Base-by-base conservation (phyloP, 2,329 filamentous ascomycete species). In the Penicillium digitatum region DNA sequence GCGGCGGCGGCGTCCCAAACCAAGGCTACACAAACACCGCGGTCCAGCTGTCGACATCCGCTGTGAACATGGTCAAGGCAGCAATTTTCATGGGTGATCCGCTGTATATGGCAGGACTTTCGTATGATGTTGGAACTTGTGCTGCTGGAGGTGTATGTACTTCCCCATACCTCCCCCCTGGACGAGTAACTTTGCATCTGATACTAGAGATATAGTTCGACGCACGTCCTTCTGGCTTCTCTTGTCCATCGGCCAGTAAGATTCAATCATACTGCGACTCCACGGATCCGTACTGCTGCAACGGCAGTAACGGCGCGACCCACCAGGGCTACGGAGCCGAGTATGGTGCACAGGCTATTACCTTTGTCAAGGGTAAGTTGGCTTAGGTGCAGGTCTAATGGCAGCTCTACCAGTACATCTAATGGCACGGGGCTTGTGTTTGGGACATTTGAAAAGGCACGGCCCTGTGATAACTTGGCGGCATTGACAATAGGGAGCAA, bases 21-120 rank as follows among this genome's bases (percentile, higher is more conserved):
- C 65, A 72, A 39, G 78, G 78, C 54, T 69, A 81, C 48, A 66
- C 70, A 22, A 78, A 76, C 47, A 78, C 79, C 7, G 75, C 77
- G 0, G 68, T 73, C 10, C 69, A 72, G 35, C 69, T 81, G 38
- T 70, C 74, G 9, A 74, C 77, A 5, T 73, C 73, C 6, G 81
- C 82, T 3, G 70, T 84, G 8, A 72, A 70, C 3, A 79, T 79
- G 65, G 80, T 87, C 62, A 85, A 85, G 69, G 85, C 82, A 0
- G 82, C 80, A 14, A 85, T 87, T 61, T 82, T 86, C 67, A 82
- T 87, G 79, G 85, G 85, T 7, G 80, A 85, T 63, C 86, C 86
- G 3, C 77, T 83, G 55, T 81, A 82, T 62, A 73, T 78, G 8
- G 69, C 72, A 6, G 83, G 83, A 2, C 73, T 83, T 24, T 69